A percentile compares a stretch with the other conserved stretches of the same genome.
Evolutionary conservation across 2,329 filamentous ascomycete genomes (phyloP).

Genomic region (Talaromyces sp.): DNA sequence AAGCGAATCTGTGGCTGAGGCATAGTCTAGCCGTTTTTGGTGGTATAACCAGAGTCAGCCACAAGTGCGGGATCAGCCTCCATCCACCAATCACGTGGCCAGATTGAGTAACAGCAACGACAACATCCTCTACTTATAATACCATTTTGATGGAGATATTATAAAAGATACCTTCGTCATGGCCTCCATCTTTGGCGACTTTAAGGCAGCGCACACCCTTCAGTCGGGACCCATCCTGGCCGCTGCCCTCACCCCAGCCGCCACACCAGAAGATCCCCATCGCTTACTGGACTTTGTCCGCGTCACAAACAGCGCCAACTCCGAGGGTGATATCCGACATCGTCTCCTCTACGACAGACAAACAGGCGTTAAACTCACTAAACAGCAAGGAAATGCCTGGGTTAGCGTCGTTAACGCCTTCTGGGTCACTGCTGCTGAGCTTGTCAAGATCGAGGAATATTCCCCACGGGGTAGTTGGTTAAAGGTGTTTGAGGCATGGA

Average conservation of each 20-base stretch:
- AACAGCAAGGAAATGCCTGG: conserved; percentile 76
- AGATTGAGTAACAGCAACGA: not conserved
- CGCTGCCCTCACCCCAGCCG: conserved; percentile 68
- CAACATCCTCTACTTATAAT: not conserved
- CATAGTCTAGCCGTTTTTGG: conserved; percentile 27
- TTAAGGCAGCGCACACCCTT: conserved; percentile 63
- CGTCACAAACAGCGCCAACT: conserved; percentile 63
- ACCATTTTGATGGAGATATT: not conserved
- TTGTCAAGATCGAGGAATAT: conserved; percentile 63
- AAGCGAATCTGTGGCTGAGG: conserved; percentile 37
- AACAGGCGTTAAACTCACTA: conserved; percentile 54
- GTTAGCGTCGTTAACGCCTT: conserved; percentile 77
- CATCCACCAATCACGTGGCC: conserved; percentile 16
- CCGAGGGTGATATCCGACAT: conserved; percentile 68
- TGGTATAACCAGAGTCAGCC: conserved; percentile 12
- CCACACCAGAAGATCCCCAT: conserved; percentile 60
- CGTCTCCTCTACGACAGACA: conserved; percentile 62
- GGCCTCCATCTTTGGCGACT: conserved; percentile 71
- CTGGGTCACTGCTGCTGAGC: conserved; percentile 75
- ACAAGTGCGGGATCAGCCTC: conserved; percentile 17
- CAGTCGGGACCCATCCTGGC: conserved; percentile 71
- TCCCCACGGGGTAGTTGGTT: conserved; percentile 60
- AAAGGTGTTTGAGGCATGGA: conserved; percentile 86
- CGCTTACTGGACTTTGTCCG: conserved; percentile 68
- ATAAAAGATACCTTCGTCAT: conserved; percentile 45